phyloP scores from a whole-genome alignment of 352 stramenopile genomes.

The Saprolegnia diclina region DNA sequence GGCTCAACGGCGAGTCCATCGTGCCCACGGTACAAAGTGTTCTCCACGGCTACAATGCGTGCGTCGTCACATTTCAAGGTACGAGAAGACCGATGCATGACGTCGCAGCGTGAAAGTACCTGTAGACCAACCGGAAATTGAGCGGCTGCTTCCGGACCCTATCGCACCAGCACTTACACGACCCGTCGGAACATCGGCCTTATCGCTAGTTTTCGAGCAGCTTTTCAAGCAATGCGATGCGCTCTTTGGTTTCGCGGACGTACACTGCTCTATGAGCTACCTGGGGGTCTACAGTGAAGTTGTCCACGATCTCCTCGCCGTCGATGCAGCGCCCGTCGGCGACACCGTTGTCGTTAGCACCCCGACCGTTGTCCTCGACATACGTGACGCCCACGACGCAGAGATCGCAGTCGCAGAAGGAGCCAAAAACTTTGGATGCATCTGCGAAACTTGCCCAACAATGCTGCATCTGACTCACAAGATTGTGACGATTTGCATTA shows the following conservation, averaged over 20 bases:
- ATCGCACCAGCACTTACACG: neutral
- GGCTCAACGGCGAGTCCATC: conserved; percentile 52
- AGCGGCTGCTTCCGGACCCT: conserved; percentile 1
- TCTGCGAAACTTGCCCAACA: conserved; percentile 28
- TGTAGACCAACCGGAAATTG: conserved; percentile 16
- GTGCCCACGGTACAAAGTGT: conserved; percentile 58
- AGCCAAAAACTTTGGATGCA: conserved; percentile 39
- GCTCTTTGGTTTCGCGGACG: conserved; percentile 7
- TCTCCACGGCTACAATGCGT: conserved; percentile 59
- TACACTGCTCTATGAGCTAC: conserved; percentile 63
- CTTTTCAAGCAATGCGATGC: conserved; percentile 17
- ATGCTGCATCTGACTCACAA: conserved; percentile 47
- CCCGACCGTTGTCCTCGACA: conserved; percentile 61
- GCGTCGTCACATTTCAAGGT: conserved; percentile 53
- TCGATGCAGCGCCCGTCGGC: conserved; percentile 33
- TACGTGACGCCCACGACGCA: conserved; percentile 57
- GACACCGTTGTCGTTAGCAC: conserved; percentile 24
- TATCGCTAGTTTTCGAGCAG: neutral
- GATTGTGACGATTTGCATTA: conserved; percentile 57
- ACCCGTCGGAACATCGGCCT: neutral
- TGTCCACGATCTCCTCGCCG: conserved; percentile 90
- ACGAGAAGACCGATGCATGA: conserved; percentile 7
- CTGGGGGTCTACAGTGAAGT: conserved; percentile 94
- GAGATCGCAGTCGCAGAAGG: conserved; percentile 52
- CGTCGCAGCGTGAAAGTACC: neutral